Percentiles rank a stretch among this genome's conserved stretches.
Evolutionary conservation across 768 basidiomycete genomes (phyloP).

Genomic region (Boletus rubroflammeus): DNA sequence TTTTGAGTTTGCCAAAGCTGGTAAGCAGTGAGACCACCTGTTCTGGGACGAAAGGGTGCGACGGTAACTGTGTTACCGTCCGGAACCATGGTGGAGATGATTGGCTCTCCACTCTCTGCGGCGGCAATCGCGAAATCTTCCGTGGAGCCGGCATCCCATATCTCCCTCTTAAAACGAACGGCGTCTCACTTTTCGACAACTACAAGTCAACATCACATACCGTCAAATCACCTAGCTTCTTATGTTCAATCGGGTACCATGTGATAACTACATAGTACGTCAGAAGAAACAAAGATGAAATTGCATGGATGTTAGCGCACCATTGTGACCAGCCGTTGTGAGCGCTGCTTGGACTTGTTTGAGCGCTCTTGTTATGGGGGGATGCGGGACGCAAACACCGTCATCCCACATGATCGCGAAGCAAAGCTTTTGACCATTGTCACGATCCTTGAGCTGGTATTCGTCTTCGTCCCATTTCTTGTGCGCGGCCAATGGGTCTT

Average conservation of each 20-base stretch:
- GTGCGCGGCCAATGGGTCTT: conserved; percentile 55
- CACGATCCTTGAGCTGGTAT: conserved; percentile 59
- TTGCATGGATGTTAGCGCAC: conserved; percentile 31
- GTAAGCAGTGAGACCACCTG: conserved; percentile 44
- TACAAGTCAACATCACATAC: conserved; percentile 34
- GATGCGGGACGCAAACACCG: conserved; percentile 54
- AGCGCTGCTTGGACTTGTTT: conserved; percentile 55
- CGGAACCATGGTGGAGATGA: conserved; percentile 46
- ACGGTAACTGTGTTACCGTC: conserved; percentile 22
- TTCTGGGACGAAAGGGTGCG: conserved; percentile 27
- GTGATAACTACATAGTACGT: conserved; percentile 51
- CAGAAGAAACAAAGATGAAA: not conserved
- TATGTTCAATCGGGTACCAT: conserved; percentile 58
- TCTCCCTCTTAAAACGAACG: conserved; percentile 27
- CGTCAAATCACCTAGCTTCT: conserved; percentile 38
- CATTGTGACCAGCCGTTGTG: conserved; percentile 58
- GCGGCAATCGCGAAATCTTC: conserved; percentile 44
- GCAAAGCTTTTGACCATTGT: conserved; percentile 47
- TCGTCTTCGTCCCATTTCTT: conserved; percentile 60
- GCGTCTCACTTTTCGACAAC: not conserved
- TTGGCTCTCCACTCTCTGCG: conserved; percentile 49
- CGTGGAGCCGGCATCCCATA: conserved; percentile 45
- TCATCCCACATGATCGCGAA: conserved; percentile 69
- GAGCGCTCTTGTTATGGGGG: conserved; percentile 61
- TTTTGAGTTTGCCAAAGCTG: conserved; percentile 68